Conservation (phyloP, 2,329 filamentous ascomycete species). For the Aspergillus sp. region DNA sequence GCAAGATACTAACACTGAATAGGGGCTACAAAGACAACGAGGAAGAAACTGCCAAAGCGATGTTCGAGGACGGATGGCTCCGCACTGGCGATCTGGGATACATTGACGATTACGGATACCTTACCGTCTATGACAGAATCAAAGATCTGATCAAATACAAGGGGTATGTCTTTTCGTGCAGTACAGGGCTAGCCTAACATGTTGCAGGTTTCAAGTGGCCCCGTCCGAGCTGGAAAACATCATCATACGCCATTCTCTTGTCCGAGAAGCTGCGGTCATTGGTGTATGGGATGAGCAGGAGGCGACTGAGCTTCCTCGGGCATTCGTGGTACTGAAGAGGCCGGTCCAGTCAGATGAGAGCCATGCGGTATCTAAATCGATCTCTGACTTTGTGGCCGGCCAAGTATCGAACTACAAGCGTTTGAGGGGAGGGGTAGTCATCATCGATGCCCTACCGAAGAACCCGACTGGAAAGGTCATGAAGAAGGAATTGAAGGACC, state of each 20-base stretch:
- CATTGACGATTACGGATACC: conserved; percentile 13
- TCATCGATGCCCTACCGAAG: conserved; percentile 16
- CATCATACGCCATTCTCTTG: conserved; percentile 33
- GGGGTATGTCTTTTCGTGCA: not conserved
- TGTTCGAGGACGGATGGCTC: conserved; percentile 15
- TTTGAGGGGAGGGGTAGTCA: conserved; percentile 13
- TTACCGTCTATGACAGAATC: conserved; percentile 16
- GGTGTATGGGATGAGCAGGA: conserved; percentile 28
- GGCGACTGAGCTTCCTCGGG: not conserved
- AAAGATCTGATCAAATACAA: conserved; percentile 24
- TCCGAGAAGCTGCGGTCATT: conserved; percentile 40
- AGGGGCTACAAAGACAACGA: conserved; percentile 14
- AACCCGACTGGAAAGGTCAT: conserved; percentile 18
- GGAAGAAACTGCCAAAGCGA: conserved; percentile 9
- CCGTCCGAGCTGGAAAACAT: conserved; percentile 41
- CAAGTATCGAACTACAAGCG: conserved; percentile 17
- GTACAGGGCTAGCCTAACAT: not conserved
- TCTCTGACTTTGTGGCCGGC: conserved; percentile 5
- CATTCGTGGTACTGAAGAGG: not conserved
- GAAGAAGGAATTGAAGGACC: not conserved
- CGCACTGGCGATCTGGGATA: conserved; percentile 17
- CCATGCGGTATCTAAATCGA: not conserved
- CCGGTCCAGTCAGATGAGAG: not conserved
- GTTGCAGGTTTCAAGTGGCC: conserved; percentile 29
- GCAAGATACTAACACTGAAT: too few relatives aligned